Conservation (phyloP, 176 grass and related monocot genomes). For the Bonia amplexicaulis region DNA sequence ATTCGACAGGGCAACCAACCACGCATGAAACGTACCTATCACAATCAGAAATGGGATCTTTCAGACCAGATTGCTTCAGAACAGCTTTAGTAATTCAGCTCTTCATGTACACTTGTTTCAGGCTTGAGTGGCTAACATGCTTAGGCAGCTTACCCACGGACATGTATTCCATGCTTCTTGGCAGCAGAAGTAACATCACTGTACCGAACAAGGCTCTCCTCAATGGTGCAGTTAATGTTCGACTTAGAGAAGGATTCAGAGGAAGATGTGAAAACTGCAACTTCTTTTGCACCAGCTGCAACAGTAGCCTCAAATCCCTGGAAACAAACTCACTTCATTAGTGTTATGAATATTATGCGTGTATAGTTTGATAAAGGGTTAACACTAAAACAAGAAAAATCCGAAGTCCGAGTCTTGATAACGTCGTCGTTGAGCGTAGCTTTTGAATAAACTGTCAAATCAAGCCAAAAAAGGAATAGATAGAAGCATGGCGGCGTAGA, state of each 20-base stretch:
- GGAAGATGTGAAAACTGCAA: conserved; percentile 80
- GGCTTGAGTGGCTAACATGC: neutral
- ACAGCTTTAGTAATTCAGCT: neutral
- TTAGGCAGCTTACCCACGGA: conserved; percentile 62
- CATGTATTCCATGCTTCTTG: conserved; percentile 43
- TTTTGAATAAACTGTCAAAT: no score
- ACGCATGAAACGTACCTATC: conserved; percentile 84
- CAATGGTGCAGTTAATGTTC: conserved; percentile 80
- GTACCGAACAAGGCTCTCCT: conserved; percentile 77
- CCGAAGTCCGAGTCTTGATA: no score
- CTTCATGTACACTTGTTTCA: neutral
- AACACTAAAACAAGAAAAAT: no score
- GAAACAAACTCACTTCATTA: conserved; percentile 3
- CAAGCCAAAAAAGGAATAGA: no score
- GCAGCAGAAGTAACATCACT: conserved; percentile 56
- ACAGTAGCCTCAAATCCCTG: conserved; percentile 85
- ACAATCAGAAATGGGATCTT: neutral
- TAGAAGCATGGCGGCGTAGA: no score
- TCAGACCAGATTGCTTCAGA: neutral
- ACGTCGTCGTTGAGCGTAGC: no score
- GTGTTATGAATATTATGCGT: no score
- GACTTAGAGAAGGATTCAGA: conserved; percentile 89
- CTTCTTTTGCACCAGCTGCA: conserved; percentile 76
- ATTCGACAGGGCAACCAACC: conserved; percentile 58
- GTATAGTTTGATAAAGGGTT: no score